phyloP scores from a whole-genome alignment of 2,329 filamentous ascomycete genomes.

The Aspergillus ochraceoroseus region DNA sequence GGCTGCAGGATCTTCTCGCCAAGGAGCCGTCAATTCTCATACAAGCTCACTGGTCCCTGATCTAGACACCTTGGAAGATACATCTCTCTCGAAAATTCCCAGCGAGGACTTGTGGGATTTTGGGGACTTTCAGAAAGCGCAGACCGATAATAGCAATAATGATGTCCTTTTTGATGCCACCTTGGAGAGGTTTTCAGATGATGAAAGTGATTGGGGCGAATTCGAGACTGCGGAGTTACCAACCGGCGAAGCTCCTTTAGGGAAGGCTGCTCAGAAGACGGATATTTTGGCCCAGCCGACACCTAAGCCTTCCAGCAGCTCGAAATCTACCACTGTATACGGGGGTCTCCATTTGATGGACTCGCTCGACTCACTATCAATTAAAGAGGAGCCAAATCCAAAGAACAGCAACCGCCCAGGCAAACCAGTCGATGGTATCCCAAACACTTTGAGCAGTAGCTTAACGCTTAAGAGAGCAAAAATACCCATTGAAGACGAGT shows the following conservation, averaged over 20 bases:
- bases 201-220: slow-evolving; percentile 45
- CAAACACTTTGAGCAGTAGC: neutral
- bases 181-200: slow-evolving; percentile 25
- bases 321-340: neutral
- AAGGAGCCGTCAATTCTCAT: slow-evolving; percentile 13
- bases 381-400: slow-evolving; percentile 23
- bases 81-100: slow-evolving; percentile 13
- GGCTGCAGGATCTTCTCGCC: slow-evolving; percentile 11
- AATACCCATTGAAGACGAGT: slow-evolving; percentile 19
- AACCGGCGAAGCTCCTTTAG: slow-evolving; percentile 8
- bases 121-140: slow-evolving; percentile 15
- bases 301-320: neutral
- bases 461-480: slow-evolving; percentile 8
- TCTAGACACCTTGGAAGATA: slow-evolving; percentile 23
- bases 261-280: slow-evolving; percentile 1
- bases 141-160: slow-evolving; percentile 27
- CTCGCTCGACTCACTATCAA: slow-evolving; percentile 29
- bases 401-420: slow-evolving; percentile 1
- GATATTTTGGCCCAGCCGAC: neutral
- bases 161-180: slow-evolving; percentile 63
- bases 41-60: slow-evolving; percentile 24
- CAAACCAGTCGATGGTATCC: slow-evolving; percentile 1
- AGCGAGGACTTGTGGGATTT: slow-evolving; percentile 13
- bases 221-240: slow-evolving; percentile 37
- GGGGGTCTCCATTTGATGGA: slow-evolving; percentile 20